These are phyloP conservation scores for Dothidotthia symphoricarpi DNA, from an alignment of 2,329 filamentous ascomycete genomes.

Conservation along the genomic window DNA sequence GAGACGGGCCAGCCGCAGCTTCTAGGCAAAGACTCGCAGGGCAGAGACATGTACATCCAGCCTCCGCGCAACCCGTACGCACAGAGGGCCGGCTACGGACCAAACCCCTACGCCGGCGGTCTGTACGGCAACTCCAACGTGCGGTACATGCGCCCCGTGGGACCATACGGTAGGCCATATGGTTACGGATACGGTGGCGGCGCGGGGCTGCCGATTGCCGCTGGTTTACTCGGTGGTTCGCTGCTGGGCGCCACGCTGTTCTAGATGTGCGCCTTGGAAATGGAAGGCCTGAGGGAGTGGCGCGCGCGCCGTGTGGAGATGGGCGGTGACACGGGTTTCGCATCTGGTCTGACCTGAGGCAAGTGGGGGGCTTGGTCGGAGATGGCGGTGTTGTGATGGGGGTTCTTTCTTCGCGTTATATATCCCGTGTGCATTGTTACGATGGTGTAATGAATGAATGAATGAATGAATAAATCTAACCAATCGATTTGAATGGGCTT, in stretches of 20 bases:
- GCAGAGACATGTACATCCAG: slow-evolving; percentile 59
- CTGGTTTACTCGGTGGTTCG: slow-evolving; percentile 36
- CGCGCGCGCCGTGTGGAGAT: no score
- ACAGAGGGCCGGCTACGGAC: slow-evolving; percentile 37
- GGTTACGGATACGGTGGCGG: slow-evolving; percentile 43
- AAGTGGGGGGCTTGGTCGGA: no score
- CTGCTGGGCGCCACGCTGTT: slow-evolving; percentile 35
- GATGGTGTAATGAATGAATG: no score
- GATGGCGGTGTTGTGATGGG: no score
- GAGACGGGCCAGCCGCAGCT: slow-evolving; percentile 57
- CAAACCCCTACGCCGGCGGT: slow-evolving; percentile 47
- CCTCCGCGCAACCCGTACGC: slow-evolving; percentile 46
- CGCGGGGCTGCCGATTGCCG: slow-evolving; percentile 37
- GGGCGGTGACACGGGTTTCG: no score
- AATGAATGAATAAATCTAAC: no score
- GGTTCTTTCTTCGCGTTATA: no score
- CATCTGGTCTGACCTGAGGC: no score
- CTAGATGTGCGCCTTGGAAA: slow-evolving; percentile 5
- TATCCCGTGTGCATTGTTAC: no score
- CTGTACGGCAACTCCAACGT: slow-evolving; percentile 51
- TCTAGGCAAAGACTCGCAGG: slow-evolving; percentile 54
- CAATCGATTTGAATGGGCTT: no score
- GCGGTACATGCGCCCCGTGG: slow-evolving; percentile 50
- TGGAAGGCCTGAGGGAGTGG: no score
- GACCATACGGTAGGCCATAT: slow-evolving; percentile 47